Evolutionary conservation across 2,329 filamentous ascomycete genomes (phyloP), one percentile per base, ranked within the genome.

Genomic region (Rhynchosporium agropyri): DNA sequence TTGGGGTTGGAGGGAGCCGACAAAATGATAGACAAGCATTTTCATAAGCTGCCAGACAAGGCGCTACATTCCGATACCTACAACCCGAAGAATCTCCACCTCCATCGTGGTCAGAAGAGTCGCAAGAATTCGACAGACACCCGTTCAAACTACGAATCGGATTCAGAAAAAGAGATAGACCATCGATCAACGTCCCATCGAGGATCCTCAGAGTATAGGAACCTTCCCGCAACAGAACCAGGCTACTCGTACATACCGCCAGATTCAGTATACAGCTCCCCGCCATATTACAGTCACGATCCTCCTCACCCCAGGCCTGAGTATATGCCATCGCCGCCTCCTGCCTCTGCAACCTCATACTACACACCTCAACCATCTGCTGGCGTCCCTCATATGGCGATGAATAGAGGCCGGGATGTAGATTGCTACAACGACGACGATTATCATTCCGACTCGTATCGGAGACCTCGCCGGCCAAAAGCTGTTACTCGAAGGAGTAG

Each of bases 11-110:
- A 63, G 26, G 65, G 62, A 10, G 61, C 60, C 3, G 65, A 69
- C 42, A 67, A 69, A 45, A 26, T 69, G 13, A 62, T 70, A 40
- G 67, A 70, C 62, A 69, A 68, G 38, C 63, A 69, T 42, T 70
- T 69, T 38, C 20, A 72, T 38, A 67, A 60, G 53, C 12, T 72
- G 5, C 71, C 70, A 3, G 61, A 71, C 42, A 65, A 66, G 33
- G 64, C 61, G 15, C 63, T 72, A 2, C 53, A 68, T 15, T 49
- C 29, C 28, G 28, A 65, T 3, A 67, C 70, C 9, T 71, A 71
- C 49, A 64, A 66, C 13, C 67, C 67, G 1, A 68, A 61, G n/a
- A 56, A 63, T 8, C 50, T 38, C 12, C 46, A 48, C 42, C 3
- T 29, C 26, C 40, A 31, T 5, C 20, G 28, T 20, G 58, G 31